phyloP scores from a whole-genome alignment of 192 early-diverging fungal genomes.

The Rhizophagus prolifer region DNA sequence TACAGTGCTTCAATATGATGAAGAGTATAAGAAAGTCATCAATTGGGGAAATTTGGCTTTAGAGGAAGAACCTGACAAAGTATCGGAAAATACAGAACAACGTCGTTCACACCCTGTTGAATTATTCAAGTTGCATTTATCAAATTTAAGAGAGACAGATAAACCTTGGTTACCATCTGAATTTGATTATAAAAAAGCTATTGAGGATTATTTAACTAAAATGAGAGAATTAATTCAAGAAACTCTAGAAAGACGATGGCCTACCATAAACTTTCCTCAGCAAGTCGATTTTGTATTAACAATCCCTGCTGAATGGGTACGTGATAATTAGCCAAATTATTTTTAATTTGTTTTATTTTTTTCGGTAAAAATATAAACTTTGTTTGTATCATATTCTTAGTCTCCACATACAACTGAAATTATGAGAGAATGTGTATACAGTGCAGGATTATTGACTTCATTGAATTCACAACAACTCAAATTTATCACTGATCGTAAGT shows the following conservation, averaged over 20 bases:
- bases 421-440: slow-evolving; percentile 9
- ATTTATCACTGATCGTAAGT: slow-evolving; percentile 15
- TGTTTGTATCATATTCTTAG: background rate
- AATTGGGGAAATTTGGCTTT: slow-evolving; percentile 10
- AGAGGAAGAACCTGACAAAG: background rate
- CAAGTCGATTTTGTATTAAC: slow-evolving; percentile 15
- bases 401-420: slow-evolving; percentile 8
- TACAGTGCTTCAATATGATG: slow-evolving; percentile 26
- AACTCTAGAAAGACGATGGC: background rate
- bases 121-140: slow-evolving; percentile 29
- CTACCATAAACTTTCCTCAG: background rate
- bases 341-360: too few relatives aligned
- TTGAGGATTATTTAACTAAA: slow-evolving; percentile 22
- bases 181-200: slow-evolving; percentile 1
- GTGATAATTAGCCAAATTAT: too few relatives aligned
- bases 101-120: slow-evolving; percentile 4
- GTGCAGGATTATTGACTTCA: background rate
- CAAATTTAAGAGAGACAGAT: background rate
- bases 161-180: slow-evolving; percentile 14
- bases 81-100: too few relatives aligned
- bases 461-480: background rate
- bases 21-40: background rate
- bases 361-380: too few relatives aligned
- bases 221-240: background rate
- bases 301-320: slow-evolving; percentile 13